Base-by-base conservation (phyloP, 176 grass and related monocot genomes). In the Bromus sterilis region DNA sequence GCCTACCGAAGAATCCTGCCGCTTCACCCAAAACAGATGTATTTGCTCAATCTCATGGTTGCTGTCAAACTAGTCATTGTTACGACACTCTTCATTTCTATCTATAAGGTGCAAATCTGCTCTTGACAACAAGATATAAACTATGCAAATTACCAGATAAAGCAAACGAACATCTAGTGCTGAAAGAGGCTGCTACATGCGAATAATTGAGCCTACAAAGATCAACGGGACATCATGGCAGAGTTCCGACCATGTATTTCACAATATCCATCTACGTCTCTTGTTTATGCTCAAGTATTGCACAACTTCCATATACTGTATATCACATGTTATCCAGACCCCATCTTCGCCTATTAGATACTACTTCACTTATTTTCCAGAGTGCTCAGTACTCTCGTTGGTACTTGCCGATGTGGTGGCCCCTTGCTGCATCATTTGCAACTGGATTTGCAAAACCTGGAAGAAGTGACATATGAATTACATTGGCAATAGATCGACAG, bases 361-460 rank as follows among this genome's bases (percentile, higher is more conserved):
- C 75, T 61, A 8, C 48, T 77, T 79, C 80, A 72, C 15, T 78
- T 71, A 76, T 53, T 84, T 86, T 74, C 83, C 44, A 25, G 28
- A 63, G 24, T 40, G 81, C 41, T 80, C 79, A 13, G 32, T 48
- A 39, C 84, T 91, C 57, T 66, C 84, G 34, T 84, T 85, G 56
- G 75, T 73, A 84, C 37, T 66, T 36, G 49, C 30, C 15, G 35
- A 51, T 23, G 48, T 29, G 62, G 78, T 37, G 44, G 53, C 77
- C 31, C 78, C 77, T 24, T 84, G 60, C 83, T 86, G 90, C 73
- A 93, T 39, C 87, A 89, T 78, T 82, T 93, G 87, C 71, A 96
- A 69, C 65, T 88, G 86, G 66, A 84, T 90, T 84, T 85, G 85
- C 70, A 96, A 82, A 68, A 93, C 61, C 93, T 96, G 80, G 80